Conservation (phyloP, 371 early-diverging fungal species). For the Dinochytrium kinnereticum region DNA sequence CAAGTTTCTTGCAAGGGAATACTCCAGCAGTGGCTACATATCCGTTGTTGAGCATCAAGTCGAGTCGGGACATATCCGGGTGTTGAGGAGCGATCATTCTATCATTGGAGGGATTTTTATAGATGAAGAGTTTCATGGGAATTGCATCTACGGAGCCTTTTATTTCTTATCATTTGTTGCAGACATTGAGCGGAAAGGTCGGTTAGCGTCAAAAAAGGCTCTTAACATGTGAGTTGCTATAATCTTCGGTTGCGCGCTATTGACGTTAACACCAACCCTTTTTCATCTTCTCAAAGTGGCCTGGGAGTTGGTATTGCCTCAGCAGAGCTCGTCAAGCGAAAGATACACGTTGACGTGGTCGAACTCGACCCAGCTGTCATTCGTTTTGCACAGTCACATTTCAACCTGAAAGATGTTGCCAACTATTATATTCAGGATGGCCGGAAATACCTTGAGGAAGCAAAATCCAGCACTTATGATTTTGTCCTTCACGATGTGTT, state of each 20-base stretch:
- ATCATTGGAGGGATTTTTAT: constrained; percentile 76
- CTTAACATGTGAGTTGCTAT: too few species aligned
- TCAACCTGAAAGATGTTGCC: constrained; percentile 56
- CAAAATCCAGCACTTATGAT: constrained; percentile 61
- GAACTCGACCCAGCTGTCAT: constrained; percentile 78
- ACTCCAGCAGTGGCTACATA: constrained; percentile 77
- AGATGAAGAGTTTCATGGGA: constrained; percentile 49
- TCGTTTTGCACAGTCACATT: constrained; percentile 67
- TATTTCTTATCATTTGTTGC: constrained; percentile 73
- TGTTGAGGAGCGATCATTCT: constrained; percentile 83
- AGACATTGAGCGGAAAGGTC: constrained; percentile 24
- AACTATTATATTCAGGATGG: constrained; percentile 70
- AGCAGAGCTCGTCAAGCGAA: constrained; percentile 63
- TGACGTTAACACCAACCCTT: neutral
- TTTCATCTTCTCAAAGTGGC: constrained; percentile 57
- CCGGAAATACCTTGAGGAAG: constrained; percentile 61
- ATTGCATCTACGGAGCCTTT: constrained; percentile 75
- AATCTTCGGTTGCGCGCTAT: too few species aligned
- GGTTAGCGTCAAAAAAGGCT: neutral
- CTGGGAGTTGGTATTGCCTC: constrained; percentile 82
- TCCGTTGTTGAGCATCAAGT: constrained; percentile 63
- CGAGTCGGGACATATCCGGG: constrained; percentile 52
- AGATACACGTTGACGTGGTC: constrained; percentile 68
- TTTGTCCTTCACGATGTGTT: constrained; percentile 89
- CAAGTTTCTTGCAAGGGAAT: constrained; percentile 62